Evolutionary conservation across 2,329 filamentous ascomycete species (phyloP), one percentile per base, ranked within the genome.

Genomic region (Pseudogymnoascus verrucosus): DNA sequence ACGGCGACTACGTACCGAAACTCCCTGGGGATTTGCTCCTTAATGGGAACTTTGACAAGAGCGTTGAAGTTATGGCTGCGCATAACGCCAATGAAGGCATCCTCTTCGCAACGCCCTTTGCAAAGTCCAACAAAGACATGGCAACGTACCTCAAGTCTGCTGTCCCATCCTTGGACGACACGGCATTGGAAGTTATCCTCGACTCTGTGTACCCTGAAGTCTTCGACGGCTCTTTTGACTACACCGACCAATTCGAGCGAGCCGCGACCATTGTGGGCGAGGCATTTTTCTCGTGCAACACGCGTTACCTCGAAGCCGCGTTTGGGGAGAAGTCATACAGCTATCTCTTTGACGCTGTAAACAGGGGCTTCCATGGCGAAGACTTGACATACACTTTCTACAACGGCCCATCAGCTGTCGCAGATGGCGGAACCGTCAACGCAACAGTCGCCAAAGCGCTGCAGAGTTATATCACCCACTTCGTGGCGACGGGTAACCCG

Each of bases 361-460:
- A 78, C 0, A 82, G 82, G 0, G 82, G 76, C 10, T 74, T 82
- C 42, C 83, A 86, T 68, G 81, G 78, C n/a, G 71, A 77, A 60
- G 84, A 86, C 67, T 67, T 83, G 4, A 65, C 76, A 0, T 84
- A 82, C 67, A 82, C 80, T 1, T 84, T 80, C 72, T 85, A 78
- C 73, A 77, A 79, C 44, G 67, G 74, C 44, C 68, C 68, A 8
- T 54, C 44, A n/a, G 3, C 47, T 54, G 26, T 4, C 4, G 26
- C 47, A 31, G 26, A 54, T 16, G 10, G 1, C 7, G 8, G 63
- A 7, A 47, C 66, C 11, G 71, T 76, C 36, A 70, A 76, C 47
- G 67, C 67, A 0, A 68, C 67, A 0, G 62, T 78, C 6, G 77
- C 77, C 1, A 62, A 63, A 3, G 68, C 66, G 3, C 57, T 78